These are phyloP conservation scores for Sonneratia caseolaris DNA, from an alignment of 345 rosid species.

Conservation along the genomic window DNA sequence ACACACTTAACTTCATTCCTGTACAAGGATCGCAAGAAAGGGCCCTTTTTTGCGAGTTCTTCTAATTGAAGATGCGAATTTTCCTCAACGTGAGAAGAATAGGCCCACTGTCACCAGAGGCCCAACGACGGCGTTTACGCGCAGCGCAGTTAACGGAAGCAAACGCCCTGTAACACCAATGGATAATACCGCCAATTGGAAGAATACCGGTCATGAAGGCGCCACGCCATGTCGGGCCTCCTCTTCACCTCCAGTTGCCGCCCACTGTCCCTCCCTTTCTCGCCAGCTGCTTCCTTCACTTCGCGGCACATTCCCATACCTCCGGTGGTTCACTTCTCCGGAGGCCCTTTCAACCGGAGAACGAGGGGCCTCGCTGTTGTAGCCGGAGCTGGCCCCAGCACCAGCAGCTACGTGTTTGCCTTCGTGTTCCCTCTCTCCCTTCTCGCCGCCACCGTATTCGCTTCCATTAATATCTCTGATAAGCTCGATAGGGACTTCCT, in stretches of 20 bases:
- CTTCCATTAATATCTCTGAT: conserved; percentile 57
- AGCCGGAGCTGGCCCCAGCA: conserved; percentile 53
- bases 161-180: neutral
- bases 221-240: conserved; percentile 40
- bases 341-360: conserved; percentile 10
- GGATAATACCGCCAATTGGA: neutral
- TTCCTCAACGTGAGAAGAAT: too few relatives aligned
- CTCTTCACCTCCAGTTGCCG: conserved; percentile 22
- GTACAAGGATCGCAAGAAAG: too few relatives aligned
- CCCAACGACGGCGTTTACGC: neutral
- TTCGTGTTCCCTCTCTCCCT: conserved; percentile 65
- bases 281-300: conserved; percentile 6
- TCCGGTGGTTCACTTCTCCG: conserved; percentile 13
- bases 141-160: neutral
- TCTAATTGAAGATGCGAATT: too few relatives aligned
- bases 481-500: conserved; percentile 58
- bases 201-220: neutral
- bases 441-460: conserved; percentile 49
- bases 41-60: too few relatives aligned
- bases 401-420: conserved; percentile 46
- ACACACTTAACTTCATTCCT: too few relatives aligned
- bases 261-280: conserved; percentile 11
- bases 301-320: conserved; percentile 6
- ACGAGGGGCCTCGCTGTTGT: conserved; percentile 32
- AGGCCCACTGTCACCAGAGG: neutral